phyloP scores from a whole-genome alignment of 805 yeast genomes.

The Metschnikowia peoriensis region DNA sequence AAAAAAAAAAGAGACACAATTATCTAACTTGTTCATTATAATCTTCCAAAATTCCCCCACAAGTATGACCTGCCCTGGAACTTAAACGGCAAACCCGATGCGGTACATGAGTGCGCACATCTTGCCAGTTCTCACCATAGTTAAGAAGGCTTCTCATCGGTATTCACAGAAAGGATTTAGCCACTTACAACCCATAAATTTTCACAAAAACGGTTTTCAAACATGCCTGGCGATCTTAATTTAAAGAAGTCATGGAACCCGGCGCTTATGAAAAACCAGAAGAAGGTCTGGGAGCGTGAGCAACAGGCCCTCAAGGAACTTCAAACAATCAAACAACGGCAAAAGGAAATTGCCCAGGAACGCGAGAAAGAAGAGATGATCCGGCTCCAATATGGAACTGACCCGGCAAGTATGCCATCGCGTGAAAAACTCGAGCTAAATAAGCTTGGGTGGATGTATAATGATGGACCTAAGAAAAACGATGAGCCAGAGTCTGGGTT shows the following conservation, averaged over 20 bases:
- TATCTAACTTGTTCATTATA: no score
- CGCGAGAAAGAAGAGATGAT: slow-evolving; percentile 57
- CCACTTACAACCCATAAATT: neutral
- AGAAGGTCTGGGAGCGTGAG: slow-evolving; percentile 80
- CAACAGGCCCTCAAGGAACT: slow-evolving; percentile 74
- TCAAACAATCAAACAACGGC: slow-evolving; percentile 58
- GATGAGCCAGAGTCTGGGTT: slow-evolving; percentile 37
- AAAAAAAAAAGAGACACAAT: no score
- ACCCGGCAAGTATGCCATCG: slow-evolving; percentile 33
- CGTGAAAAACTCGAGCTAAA: slow-evolving; percentile 36
- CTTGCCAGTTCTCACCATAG: neutral
- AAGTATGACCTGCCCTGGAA: neutral
- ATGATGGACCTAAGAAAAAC: slow-evolving; percentile 38
- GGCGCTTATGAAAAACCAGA: slow-evolving; percentile 76
- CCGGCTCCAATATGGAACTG: slow-evolving; percentile 44
- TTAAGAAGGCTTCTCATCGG: neutral
- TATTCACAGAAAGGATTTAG: neutral
- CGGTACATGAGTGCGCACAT: neutral
- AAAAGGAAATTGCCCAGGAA: slow-evolving; percentile 61
- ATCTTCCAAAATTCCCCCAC: no score
- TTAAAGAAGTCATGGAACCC: slow-evolving; percentile 97
- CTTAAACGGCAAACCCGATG: slow-evolving; percentile 3
- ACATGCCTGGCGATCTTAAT: slow-evolving; percentile 75
- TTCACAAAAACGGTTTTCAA: neutral
- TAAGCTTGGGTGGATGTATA: slow-evolving; percentile 87